Percentiles rank a stretch among this genome's conserved stretches.
phyloP scores from a whole-genome alignment of 371 early-diverging fungal genomes.

The Mucor saturninus region DNA sequence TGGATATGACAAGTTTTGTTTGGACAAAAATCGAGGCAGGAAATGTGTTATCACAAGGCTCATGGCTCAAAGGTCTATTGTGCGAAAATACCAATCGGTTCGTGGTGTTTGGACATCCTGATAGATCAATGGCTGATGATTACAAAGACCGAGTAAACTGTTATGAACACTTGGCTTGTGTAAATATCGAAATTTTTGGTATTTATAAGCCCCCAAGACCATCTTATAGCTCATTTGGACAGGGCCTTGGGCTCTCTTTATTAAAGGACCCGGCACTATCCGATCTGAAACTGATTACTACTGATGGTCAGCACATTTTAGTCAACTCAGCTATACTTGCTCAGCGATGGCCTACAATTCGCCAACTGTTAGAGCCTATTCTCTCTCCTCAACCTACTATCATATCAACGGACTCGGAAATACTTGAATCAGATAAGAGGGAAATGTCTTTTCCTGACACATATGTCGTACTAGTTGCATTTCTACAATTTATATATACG shows the following conservation, averaged over 20 bases:
- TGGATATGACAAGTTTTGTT: conserved; percentile 58
- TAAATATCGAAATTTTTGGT: conserved; percentile 72
- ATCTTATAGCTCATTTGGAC: conserved; percentile 37
- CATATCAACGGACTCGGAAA: conserved; percentile 1
- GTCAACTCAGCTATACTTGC: conserved; percentile 69
- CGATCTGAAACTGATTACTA: conserved; percentile 60
- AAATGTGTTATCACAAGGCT: conserved; percentile 61
- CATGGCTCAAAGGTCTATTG: conserved; percentile 74
- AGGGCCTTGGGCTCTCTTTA: conserved; percentile 62
- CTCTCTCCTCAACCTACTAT: conserved; percentile 15
- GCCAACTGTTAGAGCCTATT: conserved; percentile 24
- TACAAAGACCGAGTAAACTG: conserved; percentile 72
- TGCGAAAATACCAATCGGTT: conserved; percentile 62
- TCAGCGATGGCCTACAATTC: conserved; percentile 68
- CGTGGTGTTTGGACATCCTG: conserved; percentile 75
- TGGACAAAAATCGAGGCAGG: conserved; percentile 77
- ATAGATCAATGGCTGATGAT: conserved; percentile 64
- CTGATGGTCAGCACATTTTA: conserved; percentile 56
- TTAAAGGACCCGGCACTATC: conserved; percentile 58
- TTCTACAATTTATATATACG: conserved; percentile 71
- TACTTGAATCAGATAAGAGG: conserved; percentile 18
- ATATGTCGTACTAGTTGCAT: conserved; percentile 58
- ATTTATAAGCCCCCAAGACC: conserved; percentile 51
- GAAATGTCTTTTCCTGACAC: conserved; percentile 56
- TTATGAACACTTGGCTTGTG: conserved; percentile 61